phyloP scores from a whole-genome alignment of 805 yeast species.

The Ogataea paradorogensis region DNA sequence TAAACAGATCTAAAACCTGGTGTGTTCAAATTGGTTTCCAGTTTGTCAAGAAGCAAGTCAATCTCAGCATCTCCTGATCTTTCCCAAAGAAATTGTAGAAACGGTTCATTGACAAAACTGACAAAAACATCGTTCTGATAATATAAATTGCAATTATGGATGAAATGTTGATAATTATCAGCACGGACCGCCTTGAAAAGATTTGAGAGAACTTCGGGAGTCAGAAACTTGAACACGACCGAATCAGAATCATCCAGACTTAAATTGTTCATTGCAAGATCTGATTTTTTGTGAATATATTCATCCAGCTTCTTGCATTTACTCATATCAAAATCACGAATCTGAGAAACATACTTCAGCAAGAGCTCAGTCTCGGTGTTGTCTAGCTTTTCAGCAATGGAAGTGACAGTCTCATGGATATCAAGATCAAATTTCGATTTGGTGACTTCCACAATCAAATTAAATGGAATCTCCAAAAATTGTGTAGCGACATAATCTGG shows the following conservation, averaged over 20 bases:
- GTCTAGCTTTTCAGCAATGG: slow-evolving; percentile 32
- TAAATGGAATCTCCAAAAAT: slow-evolving; percentile 32
- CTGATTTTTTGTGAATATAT: slow-evolving; percentile 21
- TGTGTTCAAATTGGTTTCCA: slow-evolving; percentile 21
- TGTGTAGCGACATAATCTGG: slow-evolving; percentile 33
- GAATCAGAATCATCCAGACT: slow-evolving; percentile 12
- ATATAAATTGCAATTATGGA: slow-evolving; percentile 24
- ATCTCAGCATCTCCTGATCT: slow-evolving; percentile 1
- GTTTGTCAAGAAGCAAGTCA: slow-evolving; percentile 15
- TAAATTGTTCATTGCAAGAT: slow-evolving; percentile 3
- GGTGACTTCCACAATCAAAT: slow-evolving; percentile 31
- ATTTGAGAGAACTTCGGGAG: slow-evolving; percentile 32
- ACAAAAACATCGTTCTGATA: slow-evolving; percentile 22
- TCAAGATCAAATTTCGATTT: slow-evolving; percentile 20
- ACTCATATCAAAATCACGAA: slow-evolving; percentile 20
- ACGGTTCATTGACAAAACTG: slow-evolving; percentile 16
- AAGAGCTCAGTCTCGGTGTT: slow-evolving; percentile 13
- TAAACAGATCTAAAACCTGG: slow-evolving; percentile 14
- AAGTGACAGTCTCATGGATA: slow-evolving; percentile 36
- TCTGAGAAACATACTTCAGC: slow-evolving; percentile 9
- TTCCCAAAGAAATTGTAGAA: slow-evolving; percentile 19
- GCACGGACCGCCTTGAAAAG: slow-evolving; percentile 31
- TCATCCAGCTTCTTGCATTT: slow-evolving; percentile 22
- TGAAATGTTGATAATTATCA: slow-evolving; percentile 17
- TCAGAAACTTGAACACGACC: slow-evolving; percentile 33